Percentiles rank a stretch among this genome's conserved stretches.
Conservation (phyloP, 2,329 filamentous ascomycete genomes). For the Xylariaceae sp. region DNA sequence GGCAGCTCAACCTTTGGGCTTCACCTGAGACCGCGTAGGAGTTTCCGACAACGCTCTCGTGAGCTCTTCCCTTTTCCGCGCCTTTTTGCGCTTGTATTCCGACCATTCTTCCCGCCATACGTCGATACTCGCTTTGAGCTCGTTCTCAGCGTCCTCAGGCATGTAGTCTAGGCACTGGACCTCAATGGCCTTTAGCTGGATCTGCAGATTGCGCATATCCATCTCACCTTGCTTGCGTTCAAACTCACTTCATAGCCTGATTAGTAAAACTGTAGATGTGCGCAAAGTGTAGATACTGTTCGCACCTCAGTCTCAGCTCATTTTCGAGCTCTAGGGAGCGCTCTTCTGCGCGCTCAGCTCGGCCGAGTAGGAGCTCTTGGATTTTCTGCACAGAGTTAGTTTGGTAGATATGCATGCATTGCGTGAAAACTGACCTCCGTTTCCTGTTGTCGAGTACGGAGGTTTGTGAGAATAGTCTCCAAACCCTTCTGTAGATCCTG, state of each 20-base stretch:
- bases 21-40: slow-evolving; percentile 10
- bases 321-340: slow-evolving; percentile 60
- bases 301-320: slow-evolving; percentile 48
- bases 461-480: slow-evolving; percentile 46
- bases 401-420: background rate
- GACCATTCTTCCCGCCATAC: slow-evolving; percentile 62
- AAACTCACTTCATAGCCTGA: slow-evolving; percentile 43
- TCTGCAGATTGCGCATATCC: slow-evolving; percentile 59
- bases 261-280: slow-evolving; percentile 11
- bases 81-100: slow-evolving; percentile 46
- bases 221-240: slow-evolving; percentile 57
- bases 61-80: slow-evolving; percentile 23
- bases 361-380: slow-evolving; percentile 57
- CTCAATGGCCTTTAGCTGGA: slow-evolving; percentile 62
- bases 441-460: slow-evolving; percentile 58
- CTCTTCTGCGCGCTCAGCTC: slow-evolving; percentile 55
- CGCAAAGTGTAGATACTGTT: no score
- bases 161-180: slow-evolving; percentile 51
- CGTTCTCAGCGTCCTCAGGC: slow-evolving; percentile 50
- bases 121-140: slow-evolving; percentile 57
- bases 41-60: slow-evolving; percentile 9
- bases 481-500: slow-evolving; percentile 51
- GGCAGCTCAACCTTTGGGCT: no score
- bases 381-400: slow-evolving; percentile 51
- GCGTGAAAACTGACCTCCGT: slow-evolving; percentile 46